Evolutionary conservation across 164 flowering plant genomes (phyloP), one percentile per base, ranked within the genome.

Genomic region (Umbellularia californica): DNA sequence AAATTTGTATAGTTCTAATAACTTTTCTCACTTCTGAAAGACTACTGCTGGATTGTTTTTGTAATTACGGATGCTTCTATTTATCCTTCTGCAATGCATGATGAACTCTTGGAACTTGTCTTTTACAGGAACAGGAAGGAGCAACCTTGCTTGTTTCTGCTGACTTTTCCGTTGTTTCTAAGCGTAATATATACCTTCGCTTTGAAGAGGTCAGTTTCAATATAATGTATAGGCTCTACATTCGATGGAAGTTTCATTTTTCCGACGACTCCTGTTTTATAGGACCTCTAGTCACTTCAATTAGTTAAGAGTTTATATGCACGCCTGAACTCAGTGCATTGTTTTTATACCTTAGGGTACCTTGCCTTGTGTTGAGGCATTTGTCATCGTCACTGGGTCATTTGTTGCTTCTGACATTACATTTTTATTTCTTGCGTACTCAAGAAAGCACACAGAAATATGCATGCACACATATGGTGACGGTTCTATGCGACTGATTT

Each of bases 71-170:
- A 17, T 28, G 20, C 50, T 5, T 17, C 50, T 67, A 20, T 15
- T 33, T 67, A 30, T 67, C 5, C 19, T 67, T 11, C n/a, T 5
- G 50, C 25, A 24, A 24, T 24, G 25, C 51, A 58, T 30, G 55
- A 30, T 69, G 24, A 47, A 68, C 52, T 63, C 19, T 23, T 69
- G 55, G n/a, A 52, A 13, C 52, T 78, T 50, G 47, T 62, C 51
- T 58, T 73, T 77, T 70, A 12, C 85, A 94, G 98, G 95, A 95
- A 71, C 87, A 92, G 65, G 97, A 92, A 79, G 98, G 97, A 72
- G 97, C 97, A 51, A 92, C 98, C 47, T 79, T 95, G 80, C 82
- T 91, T 50, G 98, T 92, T 70, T 87, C 97, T 73, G 98, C 98
- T 65, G 90, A 91, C 68, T 95, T 95, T 83, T 82, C 85, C 20